Conservation (phyloP, 2,329 filamentous ascomycete species). For the Coniochaeta sp. region DNA sequence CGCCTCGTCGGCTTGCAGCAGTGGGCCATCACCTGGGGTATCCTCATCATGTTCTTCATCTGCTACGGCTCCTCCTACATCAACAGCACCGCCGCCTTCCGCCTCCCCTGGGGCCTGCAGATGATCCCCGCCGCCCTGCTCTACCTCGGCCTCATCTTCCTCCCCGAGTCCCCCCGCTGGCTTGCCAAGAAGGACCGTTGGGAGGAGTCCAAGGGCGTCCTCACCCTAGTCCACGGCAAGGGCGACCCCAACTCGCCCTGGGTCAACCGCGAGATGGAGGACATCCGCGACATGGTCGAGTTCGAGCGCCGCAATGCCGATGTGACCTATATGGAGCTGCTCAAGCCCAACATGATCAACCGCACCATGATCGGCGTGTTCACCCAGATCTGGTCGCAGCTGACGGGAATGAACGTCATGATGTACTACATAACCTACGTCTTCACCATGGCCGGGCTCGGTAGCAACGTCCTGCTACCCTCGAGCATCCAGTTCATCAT, state of each 20-base stretch:
- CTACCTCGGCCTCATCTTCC: constrained; percentile 32
- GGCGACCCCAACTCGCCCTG: constrained; percentile 50
- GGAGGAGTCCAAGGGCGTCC: constrained; percentile 54
- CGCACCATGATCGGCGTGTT: constrained; percentile 43
- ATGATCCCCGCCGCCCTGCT: constrained; percentile 37
- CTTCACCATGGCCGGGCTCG: constrained; percentile 58
- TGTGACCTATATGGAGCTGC: constrained; percentile 20
- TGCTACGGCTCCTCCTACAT: too few relatives aligned
- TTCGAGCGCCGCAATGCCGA: constrained; percentile 32
- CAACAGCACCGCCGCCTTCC: constrained; percentile 48
- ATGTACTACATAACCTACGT: constrained; percentile 61
- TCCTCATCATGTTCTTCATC: constrained; percentile 62
- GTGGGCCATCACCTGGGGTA: constrained; percentile 65
- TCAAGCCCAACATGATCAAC: neutral
- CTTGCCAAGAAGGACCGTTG: constrained; percentile 60
- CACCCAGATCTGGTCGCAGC: constrained; percentile 43
- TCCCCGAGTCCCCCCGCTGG: constrained; percentile 63
- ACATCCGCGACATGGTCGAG: constrained; percentile 48
- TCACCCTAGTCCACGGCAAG: constrained; percentile 51
- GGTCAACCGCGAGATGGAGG: constrained; percentile 57
- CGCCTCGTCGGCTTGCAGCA: constrained; percentile 62
- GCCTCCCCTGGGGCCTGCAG: constrained; percentile 56
- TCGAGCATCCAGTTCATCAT: constrained; percentile 63
- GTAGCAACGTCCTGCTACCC: constrained; percentile 56
- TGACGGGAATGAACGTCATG: constrained; percentile 45